phyloP scores from a whole-genome alignment of 768 basidiomycete species.

The Lactarius sp. region DNA sequence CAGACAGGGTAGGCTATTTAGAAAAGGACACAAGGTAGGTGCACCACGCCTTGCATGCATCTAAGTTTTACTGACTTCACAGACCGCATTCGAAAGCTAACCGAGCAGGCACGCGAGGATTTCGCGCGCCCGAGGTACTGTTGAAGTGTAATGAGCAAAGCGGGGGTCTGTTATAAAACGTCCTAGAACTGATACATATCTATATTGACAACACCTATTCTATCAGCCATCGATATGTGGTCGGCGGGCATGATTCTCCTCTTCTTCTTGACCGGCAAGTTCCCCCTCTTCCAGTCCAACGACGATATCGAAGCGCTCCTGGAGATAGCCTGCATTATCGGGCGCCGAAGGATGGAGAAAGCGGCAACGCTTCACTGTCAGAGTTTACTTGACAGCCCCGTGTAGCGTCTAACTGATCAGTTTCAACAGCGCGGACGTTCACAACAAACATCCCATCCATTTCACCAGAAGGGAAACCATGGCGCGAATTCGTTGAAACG shows the following conservation, averaged over 20 bases:
- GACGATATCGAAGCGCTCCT: constrained; percentile 94
- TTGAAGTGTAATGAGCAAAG: constrained; percentile 92
- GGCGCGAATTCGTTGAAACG: constrained; percentile 68
- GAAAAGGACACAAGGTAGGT: constrained; percentile 67
- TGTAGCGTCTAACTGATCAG: constrained; percentile 3
- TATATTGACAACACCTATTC: constrained; percentile 15
- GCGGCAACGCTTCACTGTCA: constrained; percentile 85
- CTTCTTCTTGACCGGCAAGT: constrained; percentile 88
- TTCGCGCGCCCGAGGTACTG: constrained; percentile 93
- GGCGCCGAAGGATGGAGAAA: constrained; percentile 76
- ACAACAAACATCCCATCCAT: constrained; percentile 85
- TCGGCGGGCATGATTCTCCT: constrained; percentile 88
- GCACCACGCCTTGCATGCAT: not conserved
- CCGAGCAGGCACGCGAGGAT: constrained; percentile 93
- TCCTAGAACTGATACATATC: not conserved
- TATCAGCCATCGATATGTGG: constrained; percentile 92
- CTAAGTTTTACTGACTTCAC: constrained; percentile 7
- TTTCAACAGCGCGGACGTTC: constrained; percentile 71
- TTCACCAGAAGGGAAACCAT: constrained; percentile 56
- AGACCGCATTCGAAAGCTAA: constrained; percentile 89
- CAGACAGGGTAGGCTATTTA: constrained; percentile 74
- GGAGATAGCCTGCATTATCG: constrained; percentile 88
- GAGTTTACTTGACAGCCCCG: constrained; percentile 11
- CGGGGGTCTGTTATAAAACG: constrained; percentile 55
- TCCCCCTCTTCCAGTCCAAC: constrained; percentile 89